phyloP scores from a whole-genome alignment of 1,284 basidiomycete species.

The Pseudozyma thailandica region DNA sequence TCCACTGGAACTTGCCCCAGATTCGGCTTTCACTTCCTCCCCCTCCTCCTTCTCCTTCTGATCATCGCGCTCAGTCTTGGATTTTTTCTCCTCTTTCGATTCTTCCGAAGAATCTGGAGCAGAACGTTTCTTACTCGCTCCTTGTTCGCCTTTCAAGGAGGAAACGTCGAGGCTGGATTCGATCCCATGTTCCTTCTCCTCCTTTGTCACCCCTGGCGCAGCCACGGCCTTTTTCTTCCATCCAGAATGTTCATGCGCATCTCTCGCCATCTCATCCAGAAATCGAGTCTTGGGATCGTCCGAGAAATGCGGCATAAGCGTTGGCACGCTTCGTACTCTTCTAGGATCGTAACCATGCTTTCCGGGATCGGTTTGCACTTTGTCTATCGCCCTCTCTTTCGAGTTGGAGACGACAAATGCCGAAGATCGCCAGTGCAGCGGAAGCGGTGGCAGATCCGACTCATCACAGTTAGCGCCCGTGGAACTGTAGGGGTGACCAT shows the following conservation, averaged over 20 bases:
- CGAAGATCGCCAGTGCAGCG: slow-evolving; percentile 45
- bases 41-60: slow-evolving; percentile 2
- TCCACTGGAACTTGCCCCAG: not conserved
- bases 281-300: slow-evolving; percentile 68
- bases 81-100: not conserved
- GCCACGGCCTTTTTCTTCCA: slow-evolving; percentile 32
- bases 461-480: slow-evolving; percentile 15
- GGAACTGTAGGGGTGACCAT: slow-evolving; percentile 63
- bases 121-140: not conserved
- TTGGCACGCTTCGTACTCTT: slow-evolving; percentile 47
- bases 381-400: not conserved
- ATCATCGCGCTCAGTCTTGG: not conserved
- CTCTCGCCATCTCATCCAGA: slow-evolving; percentile 60
- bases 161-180: slow-evolving; percentile 2
- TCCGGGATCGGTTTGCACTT: slow-evolving; percentile 16
- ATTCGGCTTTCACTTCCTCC: not conserved
- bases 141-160: not conserved
- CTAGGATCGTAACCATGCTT: slow-evolving; percentile 24
- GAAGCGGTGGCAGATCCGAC: slow-evolving; percentile 45
- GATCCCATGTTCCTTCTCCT: slow-evolving; percentile 21
- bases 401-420: slow-evolving; percentile 17
- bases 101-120: slow-evolving; percentile 5
- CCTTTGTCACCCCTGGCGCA: slow-evolving; percentile 2
- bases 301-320: slow-evolving; percentile 64
- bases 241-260: slow-evolving; percentile 61